A percentile compares a stretch with the other conserved stretches of the same genome.
These are phyloP conservation scores for Omphalea diandra DNA, from an alignment of 441 rosid species.

Conservation along the genomic window DNA sequence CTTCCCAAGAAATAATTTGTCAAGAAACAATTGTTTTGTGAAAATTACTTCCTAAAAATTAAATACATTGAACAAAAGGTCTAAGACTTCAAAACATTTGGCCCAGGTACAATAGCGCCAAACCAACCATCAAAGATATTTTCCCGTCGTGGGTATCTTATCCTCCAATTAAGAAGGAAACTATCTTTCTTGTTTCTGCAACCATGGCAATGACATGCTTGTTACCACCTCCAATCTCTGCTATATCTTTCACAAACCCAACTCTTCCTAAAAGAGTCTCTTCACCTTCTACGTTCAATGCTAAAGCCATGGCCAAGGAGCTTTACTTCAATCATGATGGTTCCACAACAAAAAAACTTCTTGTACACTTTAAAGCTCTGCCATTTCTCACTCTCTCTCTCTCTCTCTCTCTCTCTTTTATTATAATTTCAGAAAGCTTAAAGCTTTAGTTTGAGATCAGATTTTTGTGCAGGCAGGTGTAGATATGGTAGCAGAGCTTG, in stretches of 20 bases:
- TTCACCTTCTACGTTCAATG: conserved; percentile 27
- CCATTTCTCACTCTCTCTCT: not conserved
- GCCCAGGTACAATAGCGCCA: too few relatives aligned
- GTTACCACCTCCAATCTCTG: conserved; percentile 46
- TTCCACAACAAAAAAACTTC: conserved; percentile 71
- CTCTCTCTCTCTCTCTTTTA: too few relatives aligned
- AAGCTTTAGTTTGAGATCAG: not conserved
- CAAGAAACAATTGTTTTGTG: too few relatives aligned
- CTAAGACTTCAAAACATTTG: too few relatives aligned
- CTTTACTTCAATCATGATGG: conserved; percentile 84
- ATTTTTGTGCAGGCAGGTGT: conserved; percentile 62
- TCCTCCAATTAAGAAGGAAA: not conserved
- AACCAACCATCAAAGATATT: conserved; percentile 1
- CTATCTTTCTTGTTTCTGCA: not conserved
- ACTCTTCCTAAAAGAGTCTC: conserved; percentile 28
- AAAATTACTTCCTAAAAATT: too few relatives aligned
- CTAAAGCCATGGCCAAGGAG: conserved; percentile 70
- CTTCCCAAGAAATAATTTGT: too few relatives aligned
- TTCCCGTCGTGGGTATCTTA: not conserved
- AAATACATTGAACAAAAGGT: too few relatives aligned
- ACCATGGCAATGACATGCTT: conserved; percentile 55
- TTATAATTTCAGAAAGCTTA: too few relatives aligned
- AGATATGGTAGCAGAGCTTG: conserved; percentile 71
- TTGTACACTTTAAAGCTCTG: conserved; percentile 39
- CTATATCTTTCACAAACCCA: conserved; percentile 39